Conservation (phyloP, 306 rosid species). For the Spatholobus suberectus region DNA sequence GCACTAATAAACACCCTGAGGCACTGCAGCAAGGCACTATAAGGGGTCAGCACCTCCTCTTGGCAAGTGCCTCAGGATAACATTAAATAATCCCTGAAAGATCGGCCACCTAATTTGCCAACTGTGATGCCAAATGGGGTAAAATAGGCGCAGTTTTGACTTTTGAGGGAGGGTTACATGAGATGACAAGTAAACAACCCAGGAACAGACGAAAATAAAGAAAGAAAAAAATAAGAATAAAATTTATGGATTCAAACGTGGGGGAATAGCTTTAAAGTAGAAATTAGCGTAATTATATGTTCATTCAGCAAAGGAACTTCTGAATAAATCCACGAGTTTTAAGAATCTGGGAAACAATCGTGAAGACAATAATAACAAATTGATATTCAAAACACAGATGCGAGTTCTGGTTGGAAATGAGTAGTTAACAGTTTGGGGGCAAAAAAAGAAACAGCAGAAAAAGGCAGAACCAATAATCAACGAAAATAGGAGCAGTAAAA, state of each 20-base stretch:
- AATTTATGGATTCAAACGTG: not conserved
- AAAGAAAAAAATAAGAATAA: too few relatives aligned
- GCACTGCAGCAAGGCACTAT: not conserved
- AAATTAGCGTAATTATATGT: not conserved
- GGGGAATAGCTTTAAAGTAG: not conserved
- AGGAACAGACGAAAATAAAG: not conserved
- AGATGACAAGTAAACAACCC: conserved; percentile 4
- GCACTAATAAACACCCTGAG: not conserved
- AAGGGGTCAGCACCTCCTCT: not conserved
- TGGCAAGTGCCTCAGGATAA: not conserved
- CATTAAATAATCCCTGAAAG: not conserved
- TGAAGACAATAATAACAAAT: not conserved
- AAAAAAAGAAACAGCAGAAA: not conserved
- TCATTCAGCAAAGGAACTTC: not conserved
- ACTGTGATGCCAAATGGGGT: not conserved
- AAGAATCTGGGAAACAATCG: not conserved
- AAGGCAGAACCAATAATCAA: conserved; percentile 5
- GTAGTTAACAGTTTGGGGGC: not conserved
- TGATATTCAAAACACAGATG: not conserved
- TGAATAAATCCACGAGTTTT: conserved; percentile 9
- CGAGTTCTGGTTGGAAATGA: not conserved
- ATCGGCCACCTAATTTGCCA: not conserved
- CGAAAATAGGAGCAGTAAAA: not conserved
- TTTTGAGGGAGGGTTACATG: not conserved
- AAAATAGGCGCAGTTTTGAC: not conserved